phyloP scores from a whole-genome alignment of 371 early-diverging fungal species.

The Apophysomyces sp. region DNA sequence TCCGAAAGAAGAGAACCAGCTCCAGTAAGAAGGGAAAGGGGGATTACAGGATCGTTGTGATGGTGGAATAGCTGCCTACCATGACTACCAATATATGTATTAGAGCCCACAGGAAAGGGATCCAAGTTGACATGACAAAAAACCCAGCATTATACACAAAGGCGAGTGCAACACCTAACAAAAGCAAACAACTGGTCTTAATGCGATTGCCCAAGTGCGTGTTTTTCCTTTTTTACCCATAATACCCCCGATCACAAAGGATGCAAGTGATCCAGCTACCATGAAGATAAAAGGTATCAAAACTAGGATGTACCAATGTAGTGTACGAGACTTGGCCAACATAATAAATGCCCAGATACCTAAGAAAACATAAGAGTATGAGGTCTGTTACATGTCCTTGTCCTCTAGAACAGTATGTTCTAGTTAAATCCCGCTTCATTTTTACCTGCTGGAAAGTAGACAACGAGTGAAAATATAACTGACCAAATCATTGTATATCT shows the following conservation, averaged over 20 bases:
- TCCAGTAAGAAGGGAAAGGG: neutral
- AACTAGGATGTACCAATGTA: conserved; percentile 49
- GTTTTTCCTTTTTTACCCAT: too few species aligned
- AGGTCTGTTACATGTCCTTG: too few species aligned
- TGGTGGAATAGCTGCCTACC: conserved; percentile 63
- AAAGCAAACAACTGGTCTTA: too few species aligned
- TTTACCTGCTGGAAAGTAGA: conserved; percentile 51
- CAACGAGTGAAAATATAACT: conserved; percentile 33
- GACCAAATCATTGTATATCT: conserved; percentile 50
- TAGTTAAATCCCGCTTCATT: neutral
- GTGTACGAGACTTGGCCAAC: conserved; percentile 49
- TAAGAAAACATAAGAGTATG: neutral
- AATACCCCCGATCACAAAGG: conserved; percentile 58
- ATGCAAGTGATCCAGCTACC: conserved; percentile 52
- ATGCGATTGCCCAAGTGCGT: too few species aligned
- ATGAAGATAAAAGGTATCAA: conserved; percentile 53
- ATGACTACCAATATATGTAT: conserved; percentile 63
- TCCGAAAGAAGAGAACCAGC: too few species aligned
- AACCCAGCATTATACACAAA: conserved; percentile 63
- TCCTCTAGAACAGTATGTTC: too few species aligned
- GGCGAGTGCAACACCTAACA: conserved; percentile 55
- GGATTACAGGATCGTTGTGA: conserved; percentile 58
- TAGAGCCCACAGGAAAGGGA: conserved; percentile 69
- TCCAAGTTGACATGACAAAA: conserved; percentile 72
- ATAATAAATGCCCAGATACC: conserved; percentile 42